Evolutionary conservation across 176 grass and related monocot genomes (phyloP).

Genomic region (Raddia guianensis): DNA sequence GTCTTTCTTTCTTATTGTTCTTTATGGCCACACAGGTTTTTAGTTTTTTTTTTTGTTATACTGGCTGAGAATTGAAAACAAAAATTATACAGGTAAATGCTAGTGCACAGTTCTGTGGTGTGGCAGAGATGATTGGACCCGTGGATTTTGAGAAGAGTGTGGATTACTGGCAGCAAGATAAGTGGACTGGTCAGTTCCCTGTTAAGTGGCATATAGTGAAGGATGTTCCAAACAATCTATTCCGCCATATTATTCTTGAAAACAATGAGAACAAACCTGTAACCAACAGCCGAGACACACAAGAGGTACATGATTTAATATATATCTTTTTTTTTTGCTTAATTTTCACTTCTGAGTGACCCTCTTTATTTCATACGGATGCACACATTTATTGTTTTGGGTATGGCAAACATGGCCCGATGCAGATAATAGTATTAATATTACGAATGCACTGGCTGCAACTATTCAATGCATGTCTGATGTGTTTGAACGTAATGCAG

Average conservation of each 20-base stretch:
- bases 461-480: conserved; percentile 4
- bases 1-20: conserved; percentile 26
- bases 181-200: conserved; percentile 79
- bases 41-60: conserved; percentile 4
- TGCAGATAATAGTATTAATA: not conserved
- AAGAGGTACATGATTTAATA: conserved; percentile 49
- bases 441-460: not conserved
- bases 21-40: not conserved
- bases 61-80: not conserved
- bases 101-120: conserved; percentile 80
- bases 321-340: not conserved
- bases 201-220: conserved; percentile 82
- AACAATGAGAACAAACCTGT: conserved; percentile 83
- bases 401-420: not conserved
- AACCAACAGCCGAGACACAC: conserved; percentile 79
- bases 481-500: conserved; percentile 29
- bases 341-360: not conserved
- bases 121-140: conserved; percentile 79
- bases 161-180: conserved; percentile 85
- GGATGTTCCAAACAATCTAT: conserved; percentile 82
- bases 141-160: conserved; percentile 84
- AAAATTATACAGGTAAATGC: conserved; percentile 67
- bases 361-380: conserved; percentile 9
- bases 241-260: conserved; percentile 81
- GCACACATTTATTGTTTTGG: not conserved